A percentile compares a stretch with the other conserved stretches of the same genome.
These are phyloP conservation scores for Colletotrichum sp. DNA, from an alignment of 2,329 filamentous ascomycete genomes.

Conservation along the genomic window DNA sequence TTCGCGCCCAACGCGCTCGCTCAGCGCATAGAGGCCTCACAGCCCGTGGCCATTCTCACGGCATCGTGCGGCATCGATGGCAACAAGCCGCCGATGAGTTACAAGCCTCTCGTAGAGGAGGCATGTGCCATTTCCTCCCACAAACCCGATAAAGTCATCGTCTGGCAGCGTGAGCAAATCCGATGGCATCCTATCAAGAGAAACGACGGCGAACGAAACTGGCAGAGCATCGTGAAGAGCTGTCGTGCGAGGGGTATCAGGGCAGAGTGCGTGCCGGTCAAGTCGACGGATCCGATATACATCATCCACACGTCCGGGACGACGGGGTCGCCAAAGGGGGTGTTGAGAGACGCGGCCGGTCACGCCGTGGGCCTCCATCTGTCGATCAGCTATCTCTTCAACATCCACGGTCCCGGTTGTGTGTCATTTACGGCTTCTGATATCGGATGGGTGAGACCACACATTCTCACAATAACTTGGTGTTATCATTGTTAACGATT, in stretches of 20 bases:
- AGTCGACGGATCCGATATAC: constrained; percentile 81
- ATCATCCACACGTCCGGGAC: constrained; percentile 90
- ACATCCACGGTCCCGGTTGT: constrained; percentile 82
- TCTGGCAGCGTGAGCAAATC: constrained; percentile 84
- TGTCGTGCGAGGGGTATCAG: constrained; percentile 70
- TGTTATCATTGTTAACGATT: neutral
- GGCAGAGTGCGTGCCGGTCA: constrained; percentile 78
- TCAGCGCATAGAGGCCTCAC: constrained; percentile 85
- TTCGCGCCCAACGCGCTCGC: constrained; percentile 84
- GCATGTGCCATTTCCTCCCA: constrained; percentile 71
- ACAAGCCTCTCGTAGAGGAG: constrained; percentile 77
- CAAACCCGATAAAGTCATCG: constrained; percentile 75
- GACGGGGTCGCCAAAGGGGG: constrained; percentile 83
- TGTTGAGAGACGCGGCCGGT: constrained; percentile 81
- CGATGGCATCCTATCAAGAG: constrained; percentile 75
- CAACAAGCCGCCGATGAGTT: constrained; percentile 78
- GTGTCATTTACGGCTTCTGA: constrained; percentile 78
- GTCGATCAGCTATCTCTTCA: constrained; percentile 83
- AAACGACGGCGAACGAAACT: constrained; percentile 74
- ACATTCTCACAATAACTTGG: neutral
- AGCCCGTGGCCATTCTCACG: constrained; percentile 79
- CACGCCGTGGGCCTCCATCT: constrained; percentile 86
- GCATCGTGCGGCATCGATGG: constrained; percentile 94
- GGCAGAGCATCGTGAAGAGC: constrained; percentile 78
- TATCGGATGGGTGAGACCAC: constrained; percentile 77